phyloP scores from a whole-genome alignment of 106 monocot genomes.

The Apostasia shenzhenica region DNA sequence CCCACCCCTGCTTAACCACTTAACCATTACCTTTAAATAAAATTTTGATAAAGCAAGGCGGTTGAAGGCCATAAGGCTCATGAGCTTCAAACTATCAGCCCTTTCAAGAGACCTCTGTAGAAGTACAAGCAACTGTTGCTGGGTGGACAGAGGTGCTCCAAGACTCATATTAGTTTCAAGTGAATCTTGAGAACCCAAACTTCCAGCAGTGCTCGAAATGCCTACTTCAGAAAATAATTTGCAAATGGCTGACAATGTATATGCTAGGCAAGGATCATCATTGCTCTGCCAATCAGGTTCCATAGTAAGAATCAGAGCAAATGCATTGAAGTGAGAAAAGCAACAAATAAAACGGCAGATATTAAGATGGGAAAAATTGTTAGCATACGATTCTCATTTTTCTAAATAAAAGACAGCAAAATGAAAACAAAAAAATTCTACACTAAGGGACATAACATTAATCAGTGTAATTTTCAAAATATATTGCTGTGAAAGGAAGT shows the following conservation, averaged over 20 bases:
- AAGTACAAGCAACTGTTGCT: constrained; percentile 85
- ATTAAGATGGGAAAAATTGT: background rate
- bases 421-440: too few relatives aligned
- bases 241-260: constrained; percentile 80
- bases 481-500: too few relatives aligned
- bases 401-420: too few relatives aligned
- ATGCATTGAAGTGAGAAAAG: background rate
- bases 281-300: constrained; percentile 49
- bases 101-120: constrained; percentile 78
- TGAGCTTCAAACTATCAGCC: constrained; percentile 69
- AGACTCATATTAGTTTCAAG: constrained; percentile 58
- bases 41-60: constrained; percentile 80
- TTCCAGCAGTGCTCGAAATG: constrained; percentile 48
- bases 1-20: background rate
- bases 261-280: constrained; percentile 85
- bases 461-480: too few relatives aligned
- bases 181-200: constrained; percentile 68
- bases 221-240: constrained; percentile 78
- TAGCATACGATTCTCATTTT: too few relatives aligned
- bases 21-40: constrained; percentile 71
- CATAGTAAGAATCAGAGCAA: background rate
- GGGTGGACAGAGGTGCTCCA: constrained; percentile 59
- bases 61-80: constrained; percentile 57
- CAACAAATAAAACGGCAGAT: background rate
- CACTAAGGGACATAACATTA: too few relatives aligned